These are phyloP conservation scores for Fusarium longipes DNA, from an alignment of 2,329 filamentous ascomycete genomes.

Conservation along the genomic window DNA sequence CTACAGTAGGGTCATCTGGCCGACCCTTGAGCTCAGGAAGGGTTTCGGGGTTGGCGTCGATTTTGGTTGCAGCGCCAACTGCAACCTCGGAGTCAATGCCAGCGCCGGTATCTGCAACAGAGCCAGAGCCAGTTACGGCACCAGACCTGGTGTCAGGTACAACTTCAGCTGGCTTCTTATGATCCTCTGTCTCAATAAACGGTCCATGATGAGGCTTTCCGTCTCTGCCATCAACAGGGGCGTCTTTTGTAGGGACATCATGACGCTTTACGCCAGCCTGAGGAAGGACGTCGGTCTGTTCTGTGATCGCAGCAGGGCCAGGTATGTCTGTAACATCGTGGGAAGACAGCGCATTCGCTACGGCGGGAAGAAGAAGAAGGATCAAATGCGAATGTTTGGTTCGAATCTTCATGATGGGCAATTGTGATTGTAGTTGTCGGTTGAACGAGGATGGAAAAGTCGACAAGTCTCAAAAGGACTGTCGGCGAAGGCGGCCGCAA, in stretches of 20 bases:
- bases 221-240: slow-evolving; percentile 91
- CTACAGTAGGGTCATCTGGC: slow-evolving; percentile 62
- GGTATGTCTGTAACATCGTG: slow-evolving; percentile 42
- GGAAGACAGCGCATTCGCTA: slow-evolving; percentile 60
- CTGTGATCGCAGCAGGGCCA: slow-evolving; percentile 43
- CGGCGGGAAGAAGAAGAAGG: slow-evolving; percentile 68
- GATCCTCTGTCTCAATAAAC: slow-evolving; percentile 69
- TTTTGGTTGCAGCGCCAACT: slow-evolving; percentile 17
- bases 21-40: slow-evolving; percentile 61
- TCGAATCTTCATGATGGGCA: slow-evolving; percentile 68
- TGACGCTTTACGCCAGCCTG: slow-evolving; percentile 51
- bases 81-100: slow-evolving; percentile 4
- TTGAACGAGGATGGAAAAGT: background rate
- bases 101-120: background rate
- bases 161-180: slow-evolving; percentile 42
- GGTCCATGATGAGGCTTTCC: slow-evolving; percentile 94
- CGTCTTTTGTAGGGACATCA: slow-evolving; percentile 72
- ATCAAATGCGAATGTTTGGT: slow-evolving; percentile 65
- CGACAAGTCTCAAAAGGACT: slow-evolving; percentile 18
- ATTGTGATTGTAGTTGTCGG: slow-evolving; percentile 6
- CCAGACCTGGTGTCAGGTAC: slow-evolving; percentile 5
- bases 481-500: slow-evolving; percentile 26
- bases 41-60: slow-evolving; percentile 51
- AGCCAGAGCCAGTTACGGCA: slow-evolving; percentile 18
- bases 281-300: slow-evolving; percentile 43